phyloP scores from a whole-genome alignment of 768 basidiomycete genomes.

The Mycena olivaceomarginata region DNA sequence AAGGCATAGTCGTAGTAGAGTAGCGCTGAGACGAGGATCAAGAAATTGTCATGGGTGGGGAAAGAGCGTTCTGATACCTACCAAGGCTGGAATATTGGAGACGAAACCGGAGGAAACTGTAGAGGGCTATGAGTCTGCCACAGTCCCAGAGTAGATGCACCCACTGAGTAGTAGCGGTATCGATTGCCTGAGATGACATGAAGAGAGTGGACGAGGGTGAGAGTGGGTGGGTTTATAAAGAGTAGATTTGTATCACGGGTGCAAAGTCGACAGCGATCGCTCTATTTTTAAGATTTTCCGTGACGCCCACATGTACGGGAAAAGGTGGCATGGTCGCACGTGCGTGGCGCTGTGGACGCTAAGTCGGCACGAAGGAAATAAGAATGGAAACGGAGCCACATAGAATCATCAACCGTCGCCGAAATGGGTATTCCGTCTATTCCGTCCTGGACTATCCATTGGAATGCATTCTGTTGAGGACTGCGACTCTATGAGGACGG shows the following conservation, averaged over 20 bases:
- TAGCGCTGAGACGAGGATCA: slow-evolving; percentile 1
- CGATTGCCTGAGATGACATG: slow-evolving; percentile 16
- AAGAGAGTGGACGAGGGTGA: slow-evolving; percentile 6
- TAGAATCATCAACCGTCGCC: slow-evolving; percentile 3
- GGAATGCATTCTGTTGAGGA: not conserved
- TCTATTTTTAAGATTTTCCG: not conserved
- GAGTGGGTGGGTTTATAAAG: not conserved
- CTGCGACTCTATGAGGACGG: not conserved
- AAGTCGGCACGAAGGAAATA: not conserved
- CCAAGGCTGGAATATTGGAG: slow-evolving; percentile 22
- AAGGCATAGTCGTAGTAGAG: slow-evolving; percentile 9
- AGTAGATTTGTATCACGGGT: slow-evolving; percentile 9
- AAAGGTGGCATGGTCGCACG: not conserved
- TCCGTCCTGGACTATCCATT: not conserved
- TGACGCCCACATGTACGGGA: not conserved
- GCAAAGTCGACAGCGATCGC: slow-evolving; percentile 2
- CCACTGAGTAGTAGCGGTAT: slow-evolving; percentile 14
- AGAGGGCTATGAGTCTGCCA: not conserved
- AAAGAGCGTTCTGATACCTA: not conserved
- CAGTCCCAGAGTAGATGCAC: not conserved
- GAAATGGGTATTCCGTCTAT: not conserved
- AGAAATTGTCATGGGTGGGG: not conserved
- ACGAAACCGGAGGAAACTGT: slow-evolving; percentile 17
- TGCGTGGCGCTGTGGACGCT: not conserved
- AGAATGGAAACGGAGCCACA: slow-evolving; percentile 9